These are phyloP conservation scores for Xylariaceae sp. DNA, from an alignment of 2,329 filamentous ascomycete genomes.

Conservation along the genomic window DNA sequence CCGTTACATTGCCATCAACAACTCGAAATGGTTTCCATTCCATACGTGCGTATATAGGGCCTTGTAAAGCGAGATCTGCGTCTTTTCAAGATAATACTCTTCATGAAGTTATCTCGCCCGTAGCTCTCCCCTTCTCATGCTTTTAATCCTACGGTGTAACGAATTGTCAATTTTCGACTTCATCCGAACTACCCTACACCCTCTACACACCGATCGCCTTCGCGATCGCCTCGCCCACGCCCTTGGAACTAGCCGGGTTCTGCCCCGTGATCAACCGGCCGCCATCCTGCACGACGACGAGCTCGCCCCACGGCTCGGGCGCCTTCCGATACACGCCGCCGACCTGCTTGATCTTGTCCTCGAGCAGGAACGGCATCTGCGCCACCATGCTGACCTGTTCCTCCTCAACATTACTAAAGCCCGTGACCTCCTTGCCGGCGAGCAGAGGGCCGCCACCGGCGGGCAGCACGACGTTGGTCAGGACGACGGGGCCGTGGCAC, in stretches of 20 bases:
- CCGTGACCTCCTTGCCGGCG: slow-evolving; percentile 60
- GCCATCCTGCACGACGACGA: slow-evolving; percentile 49
- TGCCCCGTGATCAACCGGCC: slow-evolving; percentile 60
- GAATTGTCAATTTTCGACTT: background rate
- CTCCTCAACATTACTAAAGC: slow-evolving; percentile 62
- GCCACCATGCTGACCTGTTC: slow-evolving; percentile 43
- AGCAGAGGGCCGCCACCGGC: slow-evolving; percentile 55
- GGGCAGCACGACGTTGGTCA: slow-evolving; percentile 58
- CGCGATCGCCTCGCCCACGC: slow-evolving; percentile 54
- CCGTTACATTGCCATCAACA: background rate
- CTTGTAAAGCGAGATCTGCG: too few species aligned
- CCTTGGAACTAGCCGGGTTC: slow-evolving; percentile 57
- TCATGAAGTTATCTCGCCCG: too few species aligned
- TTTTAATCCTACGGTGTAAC: background rate
- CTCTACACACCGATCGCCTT: slow-evolving; percentile 44
- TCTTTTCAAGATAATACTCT: too few species aligned
- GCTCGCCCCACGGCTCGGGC: slow-evolving; percentile 50
- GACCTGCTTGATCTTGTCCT: slow-evolving; percentile 54
- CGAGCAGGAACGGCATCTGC: slow-evolving; percentile 63
- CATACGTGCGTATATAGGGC: background rate
- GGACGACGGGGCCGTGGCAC: slow-evolving; percentile 69
- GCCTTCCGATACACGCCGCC: slow-evolving; percentile 62
- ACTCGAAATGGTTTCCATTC: background rate
- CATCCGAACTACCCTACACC: background rate
- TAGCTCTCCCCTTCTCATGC: too few species aligned